Conservation (phyloP, 2,329 filamentous ascomycete species). For the Colletotrichum sp. region DNA sequence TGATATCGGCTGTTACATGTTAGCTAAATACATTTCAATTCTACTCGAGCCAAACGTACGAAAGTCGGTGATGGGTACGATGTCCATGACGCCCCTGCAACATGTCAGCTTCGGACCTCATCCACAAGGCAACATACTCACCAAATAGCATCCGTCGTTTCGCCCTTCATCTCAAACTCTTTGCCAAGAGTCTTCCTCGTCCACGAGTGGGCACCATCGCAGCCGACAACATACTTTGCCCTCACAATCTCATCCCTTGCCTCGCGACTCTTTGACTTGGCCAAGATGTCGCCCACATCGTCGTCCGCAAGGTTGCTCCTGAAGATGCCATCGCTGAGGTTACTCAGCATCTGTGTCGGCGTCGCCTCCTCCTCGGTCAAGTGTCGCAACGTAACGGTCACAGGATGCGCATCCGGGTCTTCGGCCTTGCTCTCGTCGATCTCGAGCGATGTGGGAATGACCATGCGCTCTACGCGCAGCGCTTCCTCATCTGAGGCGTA, state of each 20-base stretch:
- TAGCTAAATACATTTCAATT: not conserved
- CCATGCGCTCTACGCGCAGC: conserved; percentile 62
- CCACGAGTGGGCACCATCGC: conserved; percentile 73
- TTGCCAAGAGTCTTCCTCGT: conserved; percentile 59
- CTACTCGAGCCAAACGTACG: conserved; percentile 20
- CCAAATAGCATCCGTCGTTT: conserved; percentile 56
- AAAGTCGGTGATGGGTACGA: conserved; percentile 51
- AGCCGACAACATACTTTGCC: conserved; percentile 70
- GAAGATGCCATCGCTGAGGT: conserved; percentile 58
- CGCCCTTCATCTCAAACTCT: conserved; percentile 56
- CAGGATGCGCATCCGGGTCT: conserved; percentile 60
- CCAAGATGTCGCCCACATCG: conserved; percentile 47
- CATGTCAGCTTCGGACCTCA: not conserved
- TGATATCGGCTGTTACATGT: conserved; percentile 47
- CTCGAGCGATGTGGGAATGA: conserved; percentile 59
- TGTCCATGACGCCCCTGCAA: conserved; percentile 41
- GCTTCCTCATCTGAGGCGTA: conserved; percentile 38
- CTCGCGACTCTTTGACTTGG: conserved; percentile 33
- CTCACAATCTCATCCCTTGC: conserved; percentile 46
- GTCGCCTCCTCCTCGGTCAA: conserved; percentile 63
- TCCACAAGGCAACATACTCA: not conserved
- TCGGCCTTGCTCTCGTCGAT: conserved; percentile 57
- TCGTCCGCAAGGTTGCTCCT: conserved; percentile 65
- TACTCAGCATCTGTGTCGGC: conserved; percentile 35
- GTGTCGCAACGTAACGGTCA: conserved; percentile 64